These are phyloP conservation scores for Dacryopinax primogenitus DNA, from an alignment of 768 basidiomycete species.

Conservation along the genomic window DNA sequence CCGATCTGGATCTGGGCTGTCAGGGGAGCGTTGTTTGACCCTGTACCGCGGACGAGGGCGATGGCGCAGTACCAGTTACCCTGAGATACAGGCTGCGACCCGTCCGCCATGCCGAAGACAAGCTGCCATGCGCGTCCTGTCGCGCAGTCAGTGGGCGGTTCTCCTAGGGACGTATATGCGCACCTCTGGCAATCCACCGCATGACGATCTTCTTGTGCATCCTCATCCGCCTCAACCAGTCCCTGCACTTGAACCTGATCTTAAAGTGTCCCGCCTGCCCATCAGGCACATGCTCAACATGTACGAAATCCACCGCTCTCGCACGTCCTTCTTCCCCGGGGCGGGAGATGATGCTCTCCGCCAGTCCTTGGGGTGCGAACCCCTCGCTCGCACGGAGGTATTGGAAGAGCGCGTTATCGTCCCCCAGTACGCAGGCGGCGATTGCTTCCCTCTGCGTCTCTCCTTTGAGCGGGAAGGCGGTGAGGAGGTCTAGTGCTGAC, in stretches of 20 bases:
- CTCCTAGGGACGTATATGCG: neutral
- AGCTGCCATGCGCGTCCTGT: neutral
- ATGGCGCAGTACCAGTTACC: neutral
- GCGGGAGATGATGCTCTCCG: neutral
- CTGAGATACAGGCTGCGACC: neutral
- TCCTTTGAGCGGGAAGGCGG: neutral
- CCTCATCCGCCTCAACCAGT: neutral
- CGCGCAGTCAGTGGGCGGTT: neutral
- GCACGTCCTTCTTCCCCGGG: neutral
- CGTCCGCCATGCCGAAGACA: neutral
- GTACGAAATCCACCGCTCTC: neutral
- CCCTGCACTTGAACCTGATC: neutral
- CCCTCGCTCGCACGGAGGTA: neutral
- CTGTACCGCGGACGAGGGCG: neutral
- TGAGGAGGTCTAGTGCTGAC: neutral
- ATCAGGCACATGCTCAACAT: neutral
- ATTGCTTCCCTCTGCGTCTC: neutral
- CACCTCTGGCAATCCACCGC: conserved; percentile 3
- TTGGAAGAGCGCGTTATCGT: conserved; percentile 1
- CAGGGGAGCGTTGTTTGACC: neutral
- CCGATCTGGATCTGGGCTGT: neutral
- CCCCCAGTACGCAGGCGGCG: neutral
- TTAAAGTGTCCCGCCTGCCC: neutral
- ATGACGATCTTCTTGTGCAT: neutral
- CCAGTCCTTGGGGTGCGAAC: neutral